phyloP scores from a whole-genome alignment of 1,284 basidiomycete genomes.

The Rhodotorula sp. region DNA sequence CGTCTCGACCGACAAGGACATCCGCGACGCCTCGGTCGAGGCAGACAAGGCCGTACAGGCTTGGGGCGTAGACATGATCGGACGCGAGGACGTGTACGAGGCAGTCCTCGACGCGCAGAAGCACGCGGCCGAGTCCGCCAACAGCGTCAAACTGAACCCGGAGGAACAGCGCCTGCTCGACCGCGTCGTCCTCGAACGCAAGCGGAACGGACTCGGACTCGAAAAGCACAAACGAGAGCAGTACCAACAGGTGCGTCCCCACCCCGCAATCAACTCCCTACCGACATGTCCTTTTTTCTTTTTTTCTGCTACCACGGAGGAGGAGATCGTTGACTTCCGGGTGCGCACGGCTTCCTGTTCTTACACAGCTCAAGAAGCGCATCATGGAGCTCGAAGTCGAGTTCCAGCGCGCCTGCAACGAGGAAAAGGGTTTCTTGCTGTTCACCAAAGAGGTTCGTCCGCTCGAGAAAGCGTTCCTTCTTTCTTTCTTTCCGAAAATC shows the following conservation, averaged over 20 bases:
- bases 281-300: too few relatives aligned
- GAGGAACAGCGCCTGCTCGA: slow-evolving; percentile 71
- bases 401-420: slow-evolving; percentile 79
- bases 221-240: slow-evolving; percentile 61
- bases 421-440: slow-evolving; percentile 59
- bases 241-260: slow-evolving; percentile 54
- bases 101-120: slow-evolving; percentile 67
- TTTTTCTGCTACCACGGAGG: neutral
- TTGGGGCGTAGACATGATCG: slow-evolving; percentile 62
- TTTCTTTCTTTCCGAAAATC: neutral
- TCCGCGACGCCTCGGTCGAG: slow-evolving; percentile 70
- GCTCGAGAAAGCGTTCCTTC: too few relatives aligned
- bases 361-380: slow-evolving; percentile 51
- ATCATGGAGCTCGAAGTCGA: slow-evolving; percentile 67
- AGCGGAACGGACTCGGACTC: slow-evolving; percentile 68
- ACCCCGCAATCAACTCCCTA: too few relatives aligned
- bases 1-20: slow-evolving; percentile 65
- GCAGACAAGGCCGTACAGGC: slow-evolving; percentile 63
- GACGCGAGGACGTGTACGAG: slow-evolving; percentile 72
- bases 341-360: neutral
- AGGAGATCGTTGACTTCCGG: neutral
- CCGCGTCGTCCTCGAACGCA: slow-evolving; percentile 72
- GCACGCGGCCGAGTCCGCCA: slow-evolving; percentile 59
- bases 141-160: slow-evolving; percentile 57
- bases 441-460: slow-evolving; percentile 52